Percentiles rank a stretch among this genome's conserved stretches.
phyloP scores from a whole-genome alignment of 2,329 filamentous ascomycete species.

The Leptosphaerulina australis region DNA sequence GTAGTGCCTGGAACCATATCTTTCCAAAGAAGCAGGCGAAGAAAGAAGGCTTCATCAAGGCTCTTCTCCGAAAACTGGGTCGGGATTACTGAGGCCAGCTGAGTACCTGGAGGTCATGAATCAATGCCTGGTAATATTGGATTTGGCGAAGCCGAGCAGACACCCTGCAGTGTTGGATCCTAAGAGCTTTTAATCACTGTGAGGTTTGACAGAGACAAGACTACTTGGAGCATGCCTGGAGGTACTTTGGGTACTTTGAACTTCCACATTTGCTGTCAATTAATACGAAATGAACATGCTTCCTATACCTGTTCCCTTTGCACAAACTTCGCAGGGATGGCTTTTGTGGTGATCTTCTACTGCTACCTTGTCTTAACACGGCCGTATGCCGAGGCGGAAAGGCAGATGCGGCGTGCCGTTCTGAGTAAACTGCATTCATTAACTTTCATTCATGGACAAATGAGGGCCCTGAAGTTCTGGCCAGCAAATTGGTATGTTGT shows the following conservation, averaged over 20 bases:
- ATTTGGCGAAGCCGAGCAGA: too few relatives aligned
- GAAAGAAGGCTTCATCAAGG: constrained; percentile 29
- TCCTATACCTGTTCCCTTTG: too few relatives aligned
- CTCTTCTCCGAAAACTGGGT: constrained; percentile 14
- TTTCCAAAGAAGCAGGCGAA: constrained; percentile 33
- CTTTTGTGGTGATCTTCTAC: background rate
- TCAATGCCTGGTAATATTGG: too few relatives aligned
- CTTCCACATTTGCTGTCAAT: too few relatives aligned
- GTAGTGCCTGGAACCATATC: constrained; percentile 2
- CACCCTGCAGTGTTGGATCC: too few relatives aligned
- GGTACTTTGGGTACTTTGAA: too few relatives aligned
- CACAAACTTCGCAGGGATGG: too few relatives aligned
- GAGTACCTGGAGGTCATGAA: background rate
- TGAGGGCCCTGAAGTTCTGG: background rate
- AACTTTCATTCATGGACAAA: constrained; percentile 1
- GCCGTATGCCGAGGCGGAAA: background rate
- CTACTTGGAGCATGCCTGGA: too few relatives aligned
- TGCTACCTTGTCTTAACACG: background rate
- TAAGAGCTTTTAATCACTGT: too few relatives aligned
- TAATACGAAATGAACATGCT: too few relatives aligned
- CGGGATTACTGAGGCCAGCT: background rate
- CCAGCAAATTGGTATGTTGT: constrained; percentile 2
- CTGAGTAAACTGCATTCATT: background rate
- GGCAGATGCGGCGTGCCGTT: constrained; percentile 9
- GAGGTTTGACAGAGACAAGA: too few relatives aligned